phyloP scores from a whole-genome alignment of 1,139 yeast genomes.

The Pichia sp. region DNA sequence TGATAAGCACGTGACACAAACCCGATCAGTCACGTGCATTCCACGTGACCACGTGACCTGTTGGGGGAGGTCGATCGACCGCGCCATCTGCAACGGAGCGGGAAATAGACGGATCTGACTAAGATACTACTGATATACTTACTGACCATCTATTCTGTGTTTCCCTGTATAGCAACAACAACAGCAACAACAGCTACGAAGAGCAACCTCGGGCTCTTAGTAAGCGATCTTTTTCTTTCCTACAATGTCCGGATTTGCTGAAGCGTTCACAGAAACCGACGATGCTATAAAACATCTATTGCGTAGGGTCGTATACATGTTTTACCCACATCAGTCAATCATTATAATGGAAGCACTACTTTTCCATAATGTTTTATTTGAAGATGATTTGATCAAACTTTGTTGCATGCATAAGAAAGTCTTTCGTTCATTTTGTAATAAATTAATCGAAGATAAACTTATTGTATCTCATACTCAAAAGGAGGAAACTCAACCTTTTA shows the following conservation, averaged over 20 bases:
- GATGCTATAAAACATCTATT: constrained; percentile 25
- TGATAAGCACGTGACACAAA: too few relatives aligned
- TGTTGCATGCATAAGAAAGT: constrained; percentile 84
- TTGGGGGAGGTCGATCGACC: not conserved
- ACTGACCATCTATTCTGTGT: too few relatives aligned
- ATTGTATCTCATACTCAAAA: constrained; percentile 63
- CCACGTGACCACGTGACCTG: too few relatives aligned
- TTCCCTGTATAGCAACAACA: too few relatives aligned
- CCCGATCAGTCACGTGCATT: too few relatives aligned
- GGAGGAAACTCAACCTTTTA: constrained; percentile 69
- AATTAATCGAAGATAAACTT: constrained; percentile 75
- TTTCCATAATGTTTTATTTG: constrained; percentile 86
- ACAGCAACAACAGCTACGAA: too few relatives aligned
- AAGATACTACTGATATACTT: too few relatives aligned
- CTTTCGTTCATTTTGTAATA: constrained; percentile 72
- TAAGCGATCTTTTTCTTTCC: too few relatives aligned
- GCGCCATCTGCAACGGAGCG: too few relatives aligned
- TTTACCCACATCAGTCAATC: constrained; percentile 78
- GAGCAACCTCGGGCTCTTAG: too few relatives aligned
- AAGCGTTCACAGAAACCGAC: constrained; percentile 12
- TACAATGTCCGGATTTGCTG: constrained; percentile 14
- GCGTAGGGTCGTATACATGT: constrained; percentile 73
- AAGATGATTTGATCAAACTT: constrained; percentile 78
- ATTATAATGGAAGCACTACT: constrained; percentile 84
- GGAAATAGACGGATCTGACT: too few relatives aligned